phyloP scores from a whole-genome alignment of 202 grass and related monocot species.

The Brachypodium distachyon region DNA sequence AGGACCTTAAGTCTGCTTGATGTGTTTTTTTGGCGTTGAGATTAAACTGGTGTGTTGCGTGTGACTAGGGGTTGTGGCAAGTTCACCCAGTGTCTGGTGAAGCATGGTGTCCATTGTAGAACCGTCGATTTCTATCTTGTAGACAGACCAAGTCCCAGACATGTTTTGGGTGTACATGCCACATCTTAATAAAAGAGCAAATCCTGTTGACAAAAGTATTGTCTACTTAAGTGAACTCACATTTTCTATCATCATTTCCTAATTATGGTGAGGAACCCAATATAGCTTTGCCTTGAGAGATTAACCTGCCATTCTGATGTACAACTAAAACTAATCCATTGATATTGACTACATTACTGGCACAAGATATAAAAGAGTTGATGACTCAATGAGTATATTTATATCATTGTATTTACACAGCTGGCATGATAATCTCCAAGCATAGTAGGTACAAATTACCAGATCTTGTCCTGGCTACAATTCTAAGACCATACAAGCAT shows the following conservation, averaged over 20 bases:
- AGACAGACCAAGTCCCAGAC: background rate
- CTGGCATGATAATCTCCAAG: slow-evolving; percentile 1
- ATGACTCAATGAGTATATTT: background rate
- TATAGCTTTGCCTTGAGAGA: background rate
- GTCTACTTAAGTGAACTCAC: background rate
- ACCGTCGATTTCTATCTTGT: background rate
- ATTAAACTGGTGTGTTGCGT: background rate
- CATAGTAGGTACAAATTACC: background rate
- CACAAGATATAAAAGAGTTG: background rate
- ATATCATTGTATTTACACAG: background rate
- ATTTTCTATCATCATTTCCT: background rate
- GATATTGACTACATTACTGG: background rate
- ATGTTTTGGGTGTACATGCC: background rate
- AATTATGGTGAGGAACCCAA: background rate
- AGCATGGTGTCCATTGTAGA: background rate
- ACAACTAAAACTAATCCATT: background rate
- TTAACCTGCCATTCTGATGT: background rate
- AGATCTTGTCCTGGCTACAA: background rate
- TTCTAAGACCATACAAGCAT: background rate
- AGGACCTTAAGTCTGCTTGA: background rate
- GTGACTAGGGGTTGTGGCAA: background rate
- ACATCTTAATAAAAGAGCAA: background rate
- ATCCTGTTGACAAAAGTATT: background rate
- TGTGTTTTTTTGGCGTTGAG: background rate
- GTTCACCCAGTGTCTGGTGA: background rate